Percentiles rank a stretch among this genome's conserved stretches.
Evolutionary conservation across 192 early-diverging fungal genomes (phyloP).

Genomic region (Podila horticola): DNA sequence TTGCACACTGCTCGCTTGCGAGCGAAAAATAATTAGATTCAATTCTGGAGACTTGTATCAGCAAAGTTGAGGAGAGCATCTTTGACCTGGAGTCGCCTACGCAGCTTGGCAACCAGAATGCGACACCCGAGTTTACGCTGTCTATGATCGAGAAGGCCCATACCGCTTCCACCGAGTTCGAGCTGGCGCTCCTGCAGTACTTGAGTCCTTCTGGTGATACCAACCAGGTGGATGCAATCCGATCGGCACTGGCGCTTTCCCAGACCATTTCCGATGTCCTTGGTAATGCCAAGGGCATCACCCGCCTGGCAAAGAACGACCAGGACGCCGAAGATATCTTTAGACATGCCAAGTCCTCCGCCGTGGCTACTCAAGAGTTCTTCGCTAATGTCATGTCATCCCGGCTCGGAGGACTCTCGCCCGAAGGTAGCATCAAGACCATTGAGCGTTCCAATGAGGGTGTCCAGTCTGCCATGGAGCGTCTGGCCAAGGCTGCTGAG

Average conservation of each 20-base stretch:
- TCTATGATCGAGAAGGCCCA: conserved; percentile 89
- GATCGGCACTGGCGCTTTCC: conserved; percentile 77
- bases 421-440: conserved; percentile 73
- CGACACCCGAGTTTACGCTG: conserved; percentile 89
- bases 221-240: conserved; percentile 86
- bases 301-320: conserved; percentile 81
- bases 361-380: conserved; percentile 74
- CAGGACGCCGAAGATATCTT: conserved; percentile 80
- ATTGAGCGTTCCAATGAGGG: conserved; percentile 78
- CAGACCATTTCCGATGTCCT: conserved; percentile 87
- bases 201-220: conserved; percentile 13
- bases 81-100: conserved; percentile 86
- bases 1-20: background rate
- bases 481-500: conserved; percentile 78
- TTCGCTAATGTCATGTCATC: conserved; percentile 86
- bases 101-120: conserved; percentile 84
- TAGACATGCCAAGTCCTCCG: conserved; percentile 70
- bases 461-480: conserved; percentile 79
- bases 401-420: conserved; percentile 66
- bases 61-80: conserved; percentile 88
- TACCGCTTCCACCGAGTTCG: conserved; percentile 62
- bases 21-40: conserved; percentile 65
- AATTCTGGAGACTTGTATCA: conserved; percentile 84
- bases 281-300: conserved; percentile 91
- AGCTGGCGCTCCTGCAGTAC: conserved; percentile 17